Base-by-base conservation (phyloP, 306 rosid species). In the Astragalus glycyphyllos region DNA sequence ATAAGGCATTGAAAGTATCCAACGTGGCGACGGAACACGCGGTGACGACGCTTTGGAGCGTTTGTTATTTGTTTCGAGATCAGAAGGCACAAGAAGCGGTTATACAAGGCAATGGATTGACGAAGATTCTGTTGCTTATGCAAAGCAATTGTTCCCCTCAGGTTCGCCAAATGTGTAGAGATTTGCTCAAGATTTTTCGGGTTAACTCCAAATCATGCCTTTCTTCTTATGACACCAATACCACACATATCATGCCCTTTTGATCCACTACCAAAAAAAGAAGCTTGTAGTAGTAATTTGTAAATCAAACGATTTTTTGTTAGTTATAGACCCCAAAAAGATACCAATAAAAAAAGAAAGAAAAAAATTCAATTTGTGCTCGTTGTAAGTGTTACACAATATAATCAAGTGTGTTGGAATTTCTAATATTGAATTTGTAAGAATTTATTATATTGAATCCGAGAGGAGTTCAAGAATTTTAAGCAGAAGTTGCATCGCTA, bases 231-330 rank as follows among this genome's bases (percentile, higher is more conserved):
- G 92, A 86, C 14, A 92, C 96, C 0, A 89, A 92, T 13, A 86
- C 98, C 14, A 84, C 98, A 1, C 98, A 92, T 47, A 90, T 92
- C 66, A 89, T 86, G 96, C 98, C 98, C 2, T 88, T 89, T 58
- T 88, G 77, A 82, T 17, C 6, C 42, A 11, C 5, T 8, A 20
- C 11, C 17, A 8, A 9, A 38, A 11, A 1, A 48, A 48, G 7
- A 0, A 17, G 9, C 12, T 4, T 60, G 46, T 57, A n/a, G 7
- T 58, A 26, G 31, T 41, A 62, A 11, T 4, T 40, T 62, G 68
- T 60, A 59, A 59, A 16, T 83, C 71, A 83, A 78, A 77, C 51
- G 54, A 84, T 81, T 37, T 87, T 87, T 92, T 92, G 89, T 74
- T 73, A 83, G 83, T 14, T 23, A 65, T 78, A 73, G 70, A 70